A percentile compares a stretch with the other conserved stretches of the same genome.
Conservation (phyloP, 495 filamentous ascomycete species). For the Hypoxylon cercidicola region DNA sequence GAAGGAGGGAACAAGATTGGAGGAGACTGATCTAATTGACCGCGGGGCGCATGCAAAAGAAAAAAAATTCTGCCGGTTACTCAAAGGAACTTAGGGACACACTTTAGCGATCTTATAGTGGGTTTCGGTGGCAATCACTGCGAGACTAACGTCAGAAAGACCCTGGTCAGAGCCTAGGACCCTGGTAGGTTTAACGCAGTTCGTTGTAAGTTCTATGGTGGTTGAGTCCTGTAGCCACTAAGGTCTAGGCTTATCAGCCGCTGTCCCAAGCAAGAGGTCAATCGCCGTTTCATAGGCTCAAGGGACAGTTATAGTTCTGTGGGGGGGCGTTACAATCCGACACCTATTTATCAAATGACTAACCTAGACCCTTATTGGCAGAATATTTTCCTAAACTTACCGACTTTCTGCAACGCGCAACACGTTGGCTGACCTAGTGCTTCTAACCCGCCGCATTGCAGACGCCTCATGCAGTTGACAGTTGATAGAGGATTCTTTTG, state of each 20-base stretch:
- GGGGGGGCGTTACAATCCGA: constrained; percentile 19
- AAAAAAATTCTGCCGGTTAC: constrained; percentile 42
- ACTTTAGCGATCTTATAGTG: constrained; percentile 24
- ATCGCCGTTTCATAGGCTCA: constrained; percentile 29
- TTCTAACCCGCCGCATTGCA: constrained; percentile 19
- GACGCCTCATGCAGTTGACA: background rate
- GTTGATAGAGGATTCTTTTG: background rate
- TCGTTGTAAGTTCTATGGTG: background rate
- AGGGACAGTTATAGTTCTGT: constrained; percentile 8
- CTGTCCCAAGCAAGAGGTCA: constrained; percentile 31
- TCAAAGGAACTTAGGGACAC: constrained; percentile 16
- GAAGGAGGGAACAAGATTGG: constrained; percentile 32
- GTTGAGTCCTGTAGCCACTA: constrained; percentile 16
- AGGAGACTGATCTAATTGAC: constrained; percentile 34
- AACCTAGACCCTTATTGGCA: constrained; percentile 22
- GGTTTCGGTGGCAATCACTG: constrained; percentile 29
- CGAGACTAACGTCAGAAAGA: constrained; percentile 23
- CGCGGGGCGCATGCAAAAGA: constrained; percentile 29
- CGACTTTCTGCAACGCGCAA: constrained; percentile 22
- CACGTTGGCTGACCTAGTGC: background rate
- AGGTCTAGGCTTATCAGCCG: constrained; percentile 35
- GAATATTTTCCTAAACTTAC: constrained; percentile 33
- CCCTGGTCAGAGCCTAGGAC: background rate
- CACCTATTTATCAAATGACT: constrained; percentile 13
- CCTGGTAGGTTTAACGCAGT: too few relatives aligned